Conservation (phyloP, 129 eudicot species). For the Erigeron canadensis region DNA sequence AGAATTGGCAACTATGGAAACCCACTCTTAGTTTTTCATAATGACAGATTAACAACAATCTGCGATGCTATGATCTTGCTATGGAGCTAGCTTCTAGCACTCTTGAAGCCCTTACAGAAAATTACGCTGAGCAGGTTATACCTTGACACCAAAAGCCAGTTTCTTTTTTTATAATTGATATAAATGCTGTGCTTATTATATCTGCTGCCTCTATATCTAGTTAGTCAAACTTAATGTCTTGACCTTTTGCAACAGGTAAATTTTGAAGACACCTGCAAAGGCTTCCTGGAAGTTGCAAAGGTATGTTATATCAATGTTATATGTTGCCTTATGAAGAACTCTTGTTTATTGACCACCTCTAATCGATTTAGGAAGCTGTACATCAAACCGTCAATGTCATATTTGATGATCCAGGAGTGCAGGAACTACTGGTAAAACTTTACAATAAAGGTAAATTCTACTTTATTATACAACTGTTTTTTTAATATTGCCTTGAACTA, state of each 20-base stretch:
- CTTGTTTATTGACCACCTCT: constrained; percentile 15
- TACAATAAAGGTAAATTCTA: constrained; percentile 69
- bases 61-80: constrained; percentile 96
- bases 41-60: constrained; percentile 81
- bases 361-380: constrained; percentile 67
- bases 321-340: neutral
- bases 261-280: constrained; percentile 99
- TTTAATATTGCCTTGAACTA: neutral
- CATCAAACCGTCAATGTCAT: constrained; percentile 88
- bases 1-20: neutral
- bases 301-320: constrained; percentile 32
- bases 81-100: constrained; percentile 95
- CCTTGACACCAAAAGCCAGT: constrained; percentile 6
- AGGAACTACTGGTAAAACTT: constrained; percentile 84
- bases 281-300: constrained; percentile 97
- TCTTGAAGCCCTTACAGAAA: constrained; percentile 83
- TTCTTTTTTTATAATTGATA: neutral
- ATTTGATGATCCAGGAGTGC: constrained; percentile 99
- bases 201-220: neutral
- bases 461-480: neutral
- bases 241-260: constrained; percentile 57
- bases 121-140: constrained; percentile 88
- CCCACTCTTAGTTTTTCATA: constrained; percentile 13
- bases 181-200: neutral
- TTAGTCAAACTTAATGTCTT: constrained; percentile 7